Evolutionary conservation across 805 yeast species (phyloP).

Genomic region (Wickerhamiella brachini): DNA sequence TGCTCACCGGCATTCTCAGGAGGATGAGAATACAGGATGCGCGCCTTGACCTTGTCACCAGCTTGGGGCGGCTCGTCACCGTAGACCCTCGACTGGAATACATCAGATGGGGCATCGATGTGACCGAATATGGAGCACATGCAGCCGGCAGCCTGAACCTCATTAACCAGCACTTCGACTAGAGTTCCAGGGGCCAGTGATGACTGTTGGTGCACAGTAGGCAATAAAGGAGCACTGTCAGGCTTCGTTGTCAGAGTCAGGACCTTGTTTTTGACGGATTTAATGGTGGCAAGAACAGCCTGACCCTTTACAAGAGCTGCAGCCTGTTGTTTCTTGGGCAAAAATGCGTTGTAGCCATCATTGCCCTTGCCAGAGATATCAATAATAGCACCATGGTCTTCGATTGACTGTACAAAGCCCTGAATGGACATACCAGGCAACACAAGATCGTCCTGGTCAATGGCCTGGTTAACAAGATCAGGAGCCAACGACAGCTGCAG

Average conservation of each 20-base stretch:
- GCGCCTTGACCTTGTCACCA: constrained; percentile 5
- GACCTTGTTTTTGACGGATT: constrained; percentile 9
- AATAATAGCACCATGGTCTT: constrained; percentile 82
- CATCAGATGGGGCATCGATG: constrained; percentile 54
- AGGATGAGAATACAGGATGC: constrained; percentile 17
- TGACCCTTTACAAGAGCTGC: constrained; percentile 42
- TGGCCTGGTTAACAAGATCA: constrained; percentile 43
- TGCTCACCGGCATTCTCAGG: constrained; percentile 24
- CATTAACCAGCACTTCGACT: constrained; percentile 59
- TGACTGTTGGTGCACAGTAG: constrained; percentile 53
- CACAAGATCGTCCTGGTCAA: constrained; percentile 50
- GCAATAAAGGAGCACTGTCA: constrained; percentile 35
- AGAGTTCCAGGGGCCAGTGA: constrained; percentile 59
- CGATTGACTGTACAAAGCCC: constrained; percentile 62
- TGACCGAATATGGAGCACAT: constrained; percentile 62
- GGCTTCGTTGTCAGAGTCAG: constrained; percentile 24
- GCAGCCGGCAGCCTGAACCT: constrained; percentile 47
- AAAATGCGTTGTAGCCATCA: constrained; percentile 46
- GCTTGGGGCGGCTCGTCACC: constrained; percentile 11
- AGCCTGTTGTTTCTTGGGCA: constrained; percentile 50
- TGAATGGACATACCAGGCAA: constrained; percentile 52
- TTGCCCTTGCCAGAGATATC: constrained; percentile 38
- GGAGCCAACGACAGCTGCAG: constrained; percentile 51
- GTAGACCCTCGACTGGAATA: constrained; percentile 47
- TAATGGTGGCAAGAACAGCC: constrained; percentile 49